A percentile compares a stretch with the other conserved stretches of the same genome.
Conservation (phyloP, 192 early-diverging fungal species). For the Backusella circina region DNA sequence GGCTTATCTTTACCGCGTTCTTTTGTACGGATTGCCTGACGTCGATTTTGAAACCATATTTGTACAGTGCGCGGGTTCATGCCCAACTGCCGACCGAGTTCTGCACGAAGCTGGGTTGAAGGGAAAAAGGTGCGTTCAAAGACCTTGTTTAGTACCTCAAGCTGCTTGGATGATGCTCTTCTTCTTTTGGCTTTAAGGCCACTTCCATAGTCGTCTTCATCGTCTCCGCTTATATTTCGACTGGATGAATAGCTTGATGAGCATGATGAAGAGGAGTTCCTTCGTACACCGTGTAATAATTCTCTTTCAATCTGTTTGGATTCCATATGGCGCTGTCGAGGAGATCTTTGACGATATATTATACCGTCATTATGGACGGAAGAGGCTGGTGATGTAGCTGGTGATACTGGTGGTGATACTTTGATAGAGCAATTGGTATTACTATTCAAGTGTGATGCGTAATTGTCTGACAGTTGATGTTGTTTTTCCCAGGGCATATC, state of each 20-base stretch:
- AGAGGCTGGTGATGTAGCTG: background rate
- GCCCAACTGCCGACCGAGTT: slow-evolving; percentile 71
- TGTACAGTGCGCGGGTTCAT: slow-evolving; percentile 93
- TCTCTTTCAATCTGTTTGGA: background rate
- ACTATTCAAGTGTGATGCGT: background rate
- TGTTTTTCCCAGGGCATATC: background rate
- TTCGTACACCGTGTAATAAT: background rate
- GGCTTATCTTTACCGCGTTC: background rate
- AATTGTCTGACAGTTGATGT: background rate
- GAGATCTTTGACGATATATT: background rate
- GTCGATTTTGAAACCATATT: slow-evolving; percentile 97
- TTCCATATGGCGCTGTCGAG: background rate
- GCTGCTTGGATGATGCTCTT: slow-evolving; percentile 72
- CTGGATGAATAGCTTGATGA: background rate
- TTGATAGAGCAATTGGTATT: background rate
- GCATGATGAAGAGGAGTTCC: background rate
- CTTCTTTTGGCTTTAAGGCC: slow-evolving; percentile 68
- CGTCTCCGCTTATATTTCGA: background rate
- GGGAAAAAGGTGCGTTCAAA: slow-evolving; percentile 81
- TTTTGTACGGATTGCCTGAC: slow-evolving; percentile 66
- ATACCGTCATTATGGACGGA: background rate
- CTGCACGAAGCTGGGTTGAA: slow-evolving; percentile 73
- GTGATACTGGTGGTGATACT: background rate
- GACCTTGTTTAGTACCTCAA: slow-evolving; percentile 69
- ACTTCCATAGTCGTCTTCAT: slow-evolving; percentile 4